Evolutionary conservation across 176 grass and related monocot genomes (phyloP).

Genomic region (Oryza longistaminata): DNA sequence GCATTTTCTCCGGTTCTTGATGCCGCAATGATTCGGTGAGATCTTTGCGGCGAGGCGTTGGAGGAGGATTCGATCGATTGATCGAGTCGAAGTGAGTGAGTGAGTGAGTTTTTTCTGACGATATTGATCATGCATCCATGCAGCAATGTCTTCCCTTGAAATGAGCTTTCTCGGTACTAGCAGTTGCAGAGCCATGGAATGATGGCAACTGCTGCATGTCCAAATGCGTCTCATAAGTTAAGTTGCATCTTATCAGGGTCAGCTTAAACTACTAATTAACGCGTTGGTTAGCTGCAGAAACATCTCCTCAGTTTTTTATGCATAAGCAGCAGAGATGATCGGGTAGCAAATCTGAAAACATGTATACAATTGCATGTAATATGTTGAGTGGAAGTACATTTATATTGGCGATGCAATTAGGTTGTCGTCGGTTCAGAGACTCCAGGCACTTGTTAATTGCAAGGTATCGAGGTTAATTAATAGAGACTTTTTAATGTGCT

Average conservation of each 20-base stretch:
- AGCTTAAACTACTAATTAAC: background rate
- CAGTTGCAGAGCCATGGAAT: background rate
- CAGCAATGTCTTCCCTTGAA: background rate
- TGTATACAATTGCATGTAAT: background rate
- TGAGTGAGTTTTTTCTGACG: background rate
- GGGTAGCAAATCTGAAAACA: background rate
- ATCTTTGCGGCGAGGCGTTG: background rate
- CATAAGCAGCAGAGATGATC: background rate
- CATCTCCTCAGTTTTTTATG: background rate
- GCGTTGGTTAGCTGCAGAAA: background rate
- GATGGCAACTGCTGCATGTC: background rate
- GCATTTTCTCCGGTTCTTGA: background rate
- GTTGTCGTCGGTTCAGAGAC: constrained; percentile 38
- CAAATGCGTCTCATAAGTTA: background rate
- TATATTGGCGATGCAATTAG: background rate
- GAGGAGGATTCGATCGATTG: constrained; percentile 4
- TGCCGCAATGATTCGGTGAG: constrained; percentile 21
- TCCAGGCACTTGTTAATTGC: background rate
- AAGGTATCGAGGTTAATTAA: background rate
- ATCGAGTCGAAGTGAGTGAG: constrained; percentile 19
- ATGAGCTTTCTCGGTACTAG: background rate
- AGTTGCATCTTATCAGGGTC: background rate
- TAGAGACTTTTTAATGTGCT: too few relatives aligned
- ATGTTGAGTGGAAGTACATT: background rate
- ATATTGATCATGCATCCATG: constrained; percentile 16